phyloP scores from a whole-genome alignment of 2,329 filamentous ascomycete genomes.

The Cytospora piceae region DNA sequence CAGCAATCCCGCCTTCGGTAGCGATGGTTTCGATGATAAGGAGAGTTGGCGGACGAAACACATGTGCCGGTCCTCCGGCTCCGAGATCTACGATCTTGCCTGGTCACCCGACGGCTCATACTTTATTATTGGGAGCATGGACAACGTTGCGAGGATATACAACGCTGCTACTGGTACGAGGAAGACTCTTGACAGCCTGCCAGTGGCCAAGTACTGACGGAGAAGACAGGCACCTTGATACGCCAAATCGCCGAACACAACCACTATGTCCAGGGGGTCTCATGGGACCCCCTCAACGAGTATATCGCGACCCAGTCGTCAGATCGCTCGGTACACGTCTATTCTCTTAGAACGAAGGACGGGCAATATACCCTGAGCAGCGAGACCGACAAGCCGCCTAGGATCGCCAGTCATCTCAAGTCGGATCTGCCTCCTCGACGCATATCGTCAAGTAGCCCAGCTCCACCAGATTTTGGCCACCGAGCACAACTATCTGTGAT shows the following conservation, averaged over 20 bases:
- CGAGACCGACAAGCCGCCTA: constrained; percentile 69
- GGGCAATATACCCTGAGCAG: constrained; percentile 81
- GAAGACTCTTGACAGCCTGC: not conserved
- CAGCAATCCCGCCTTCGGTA: constrained; percentile 72
- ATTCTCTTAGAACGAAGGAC: constrained; percentile 94
- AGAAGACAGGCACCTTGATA: constrained; percentile 61
- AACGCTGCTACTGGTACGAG: constrained; percentile 81
- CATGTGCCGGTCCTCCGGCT: constrained; percentile 93
- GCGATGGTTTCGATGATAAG: constrained; percentile 87
- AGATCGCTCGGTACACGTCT: constrained; percentile 96
- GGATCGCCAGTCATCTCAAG: constrained; percentile 75
- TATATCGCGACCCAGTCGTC: constrained; percentile 98
- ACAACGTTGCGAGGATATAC: constrained; percentile 97
- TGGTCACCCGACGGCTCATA: constrained; percentile 98
- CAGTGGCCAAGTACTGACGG: constrained; percentile 4
- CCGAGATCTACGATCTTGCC: constrained; percentile 96
- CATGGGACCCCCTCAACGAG: constrained; percentile 98
- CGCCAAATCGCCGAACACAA: constrained; percentile 96
- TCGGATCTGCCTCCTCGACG: constrained; percentile 92
- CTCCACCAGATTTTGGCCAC: constrained; percentile 78
- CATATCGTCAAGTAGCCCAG: constrained; percentile 89
- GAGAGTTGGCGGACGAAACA: constrained; percentile 97
- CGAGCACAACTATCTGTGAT: constrained; percentile 66
- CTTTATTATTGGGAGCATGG: constrained; percentile 99
- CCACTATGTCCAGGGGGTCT: constrained; percentile 97